Base-by-base conservation (phyloP, 1,284 basidiomycete genomes). In the Neolentinus lepideus region DNA sequence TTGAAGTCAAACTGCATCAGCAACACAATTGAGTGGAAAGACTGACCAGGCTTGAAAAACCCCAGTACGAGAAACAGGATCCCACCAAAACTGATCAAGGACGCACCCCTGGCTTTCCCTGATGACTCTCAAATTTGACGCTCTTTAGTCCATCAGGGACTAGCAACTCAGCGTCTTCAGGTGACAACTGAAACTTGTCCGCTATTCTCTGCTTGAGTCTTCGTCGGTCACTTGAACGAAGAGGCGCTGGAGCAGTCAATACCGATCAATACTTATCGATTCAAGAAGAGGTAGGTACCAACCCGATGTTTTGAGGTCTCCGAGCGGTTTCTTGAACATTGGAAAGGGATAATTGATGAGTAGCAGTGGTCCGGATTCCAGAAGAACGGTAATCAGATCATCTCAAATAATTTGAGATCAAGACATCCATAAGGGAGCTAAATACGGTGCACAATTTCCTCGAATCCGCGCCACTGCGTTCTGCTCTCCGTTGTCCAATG, bases 241-340 rank as follows among this genome's bases (percentile, higher is more conserved):
- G 69, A 8, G 85, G 84, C 2, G 88, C 83, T 81, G 51, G 29
- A 8, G 6, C 21, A 19, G 27, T 48, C 24, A 14, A 21, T 14
- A 21, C 27, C 19, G 22, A 21, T 24, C 16, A 14, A 53, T 26
- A 29, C n/a, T 21, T 27, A 26, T 25, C 8, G 25, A 25, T n/a
- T 31, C 4, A 31, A 31, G 29, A 31, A 31, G 4, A 31, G 12
- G 43, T 22, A 19, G 12, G 33, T 12, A 58, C 58, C n/a, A 59
- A 75, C 78, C 78, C 46, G 82, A 85, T 1, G 85, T 89, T 66
- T 90, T 90, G 54, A 82, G 63, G 56, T 80, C 79, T 47, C 77
- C 73, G 11, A 85, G 66, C 8, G 84, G 81, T 69, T 88, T 89
- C 67, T 89, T 90, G 78, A 90, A 90, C 87, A 89, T 88, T 3